Conservation (phyloP, 164 flowering plant genomes). For the Warburgia ugandensis region DNA sequence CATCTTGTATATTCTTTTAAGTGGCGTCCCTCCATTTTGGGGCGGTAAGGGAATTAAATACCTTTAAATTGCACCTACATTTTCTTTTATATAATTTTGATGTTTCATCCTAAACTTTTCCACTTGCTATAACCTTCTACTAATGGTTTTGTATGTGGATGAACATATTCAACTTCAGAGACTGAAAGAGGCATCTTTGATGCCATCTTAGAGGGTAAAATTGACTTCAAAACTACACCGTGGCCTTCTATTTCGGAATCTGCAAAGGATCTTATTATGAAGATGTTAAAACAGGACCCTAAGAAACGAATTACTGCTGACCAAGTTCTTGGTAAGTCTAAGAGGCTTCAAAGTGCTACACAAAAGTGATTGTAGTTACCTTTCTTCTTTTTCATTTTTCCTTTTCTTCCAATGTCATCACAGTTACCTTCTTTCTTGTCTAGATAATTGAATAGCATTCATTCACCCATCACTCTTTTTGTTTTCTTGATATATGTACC, state of each 20-base stretch:
- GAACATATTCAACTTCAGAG: conserved; percentile 36
- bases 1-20: conserved; percentile 74
- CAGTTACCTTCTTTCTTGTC: too few relatives aligned
- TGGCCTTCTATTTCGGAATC: conserved; percentile 77
- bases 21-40: conserved; percentile 90
- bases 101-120: not conserved
- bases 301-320: conserved; percentile 71
- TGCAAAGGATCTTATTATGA: conserved; percentile 77
- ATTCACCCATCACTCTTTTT: not conserved
- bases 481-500: conserved; percentile 21
- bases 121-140: not conserved
- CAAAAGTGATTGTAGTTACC: too few relatives aligned
- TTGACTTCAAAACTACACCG: conserved; percentile 58
- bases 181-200: conserved; percentile 70
- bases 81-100: not conserved
- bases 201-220: conserved; percentile 35
- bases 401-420: not conserved
- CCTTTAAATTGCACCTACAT: not conserved
- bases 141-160: not conserved
- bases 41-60: conserved; percentile 39
- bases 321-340: conserved; percentile 62
- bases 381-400: too few relatives aligned
- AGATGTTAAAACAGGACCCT: conserved; percentile 67
- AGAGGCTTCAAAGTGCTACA: not conserved
- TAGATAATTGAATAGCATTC: not conserved